Conservation (phyloP, 257 asterid genomes). For the Nicotiana undulata region DNA sequence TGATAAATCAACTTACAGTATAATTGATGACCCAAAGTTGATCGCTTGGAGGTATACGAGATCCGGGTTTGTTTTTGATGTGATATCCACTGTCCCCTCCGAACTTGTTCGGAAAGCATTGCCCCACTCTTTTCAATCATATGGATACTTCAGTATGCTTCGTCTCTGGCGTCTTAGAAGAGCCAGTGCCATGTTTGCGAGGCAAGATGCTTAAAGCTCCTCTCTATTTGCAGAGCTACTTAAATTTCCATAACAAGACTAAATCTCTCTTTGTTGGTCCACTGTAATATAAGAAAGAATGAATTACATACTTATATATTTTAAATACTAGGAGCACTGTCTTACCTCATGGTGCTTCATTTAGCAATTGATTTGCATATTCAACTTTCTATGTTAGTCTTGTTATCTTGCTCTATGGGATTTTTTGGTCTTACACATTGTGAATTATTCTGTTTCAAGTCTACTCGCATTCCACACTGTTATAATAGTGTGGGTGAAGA, state of each 20-base stretch:
- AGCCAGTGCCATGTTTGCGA: constrained; percentile 62
- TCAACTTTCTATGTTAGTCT: no score
- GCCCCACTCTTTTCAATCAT: constrained; percentile 29
- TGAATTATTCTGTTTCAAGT: not conserved
- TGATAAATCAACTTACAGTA: constrained; percentile 47
- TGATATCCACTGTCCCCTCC: constrained; percentile 60
- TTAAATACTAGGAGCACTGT: not conserved
- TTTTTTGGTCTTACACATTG: not conserved
- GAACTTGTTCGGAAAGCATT: constrained; percentile 30
- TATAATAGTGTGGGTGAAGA: not conserved
- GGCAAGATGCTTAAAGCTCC: constrained; percentile 21
- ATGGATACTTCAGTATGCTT: constrained; percentile 57
- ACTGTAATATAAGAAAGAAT: not conserved
- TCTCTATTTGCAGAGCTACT: not conserved
- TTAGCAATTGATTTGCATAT: not conserved
- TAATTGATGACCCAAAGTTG: constrained; percentile 39
- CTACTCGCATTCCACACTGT: not conserved
- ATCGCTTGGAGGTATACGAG: constrained; percentile 53
- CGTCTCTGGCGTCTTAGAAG: constrained; percentile 88
- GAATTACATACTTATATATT: not conserved
- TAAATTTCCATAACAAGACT: not conserved
- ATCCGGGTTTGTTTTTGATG: constrained; percentile 56
- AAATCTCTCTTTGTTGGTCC: not conserved
- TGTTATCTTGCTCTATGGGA: not conserved
- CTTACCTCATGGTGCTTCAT: not conserved